phyloP scores from a whole-genome alignment of 2,329 filamentous ascomycete genomes.

The Botrytis byssoidea region DNA sequence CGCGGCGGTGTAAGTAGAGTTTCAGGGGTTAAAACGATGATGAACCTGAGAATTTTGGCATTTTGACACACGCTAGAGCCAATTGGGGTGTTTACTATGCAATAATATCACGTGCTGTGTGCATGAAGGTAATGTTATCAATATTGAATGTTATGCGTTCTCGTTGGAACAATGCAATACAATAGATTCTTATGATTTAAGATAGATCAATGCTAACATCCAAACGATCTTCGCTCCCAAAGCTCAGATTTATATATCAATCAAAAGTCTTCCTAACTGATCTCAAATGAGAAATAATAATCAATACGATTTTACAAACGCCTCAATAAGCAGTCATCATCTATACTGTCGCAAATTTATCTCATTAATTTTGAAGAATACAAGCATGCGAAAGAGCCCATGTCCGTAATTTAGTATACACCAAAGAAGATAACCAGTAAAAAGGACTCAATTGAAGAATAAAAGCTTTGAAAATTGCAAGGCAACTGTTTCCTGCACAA shows the following conservation, averaged over 20 bases:
- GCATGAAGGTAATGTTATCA: neutral
- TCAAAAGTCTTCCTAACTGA: too few species aligned
- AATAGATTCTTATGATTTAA: neutral
- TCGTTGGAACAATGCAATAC: neutral
- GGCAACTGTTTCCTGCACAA: constrained; percentile 6
- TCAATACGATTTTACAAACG: neutral
- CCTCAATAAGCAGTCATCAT: neutral
- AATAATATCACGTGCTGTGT: neutral
- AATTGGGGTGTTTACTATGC: neutral
- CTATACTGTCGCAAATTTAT: neutral
- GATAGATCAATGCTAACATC: neutral
- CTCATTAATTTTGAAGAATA: constrained; percentile 15
- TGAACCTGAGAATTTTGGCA: neutral
- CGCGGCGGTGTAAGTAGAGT: constrained; percentile 12
- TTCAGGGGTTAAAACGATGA: neutral
- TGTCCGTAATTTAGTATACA: constrained; percentile 16
- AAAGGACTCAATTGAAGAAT: neutral
- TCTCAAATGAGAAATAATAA: neutral
- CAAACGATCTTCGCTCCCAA: neutral
- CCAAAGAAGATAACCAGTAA: constrained; percentile 9
- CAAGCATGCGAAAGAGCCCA: neutral
- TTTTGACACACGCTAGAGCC: neutral
- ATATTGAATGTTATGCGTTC: neutral
- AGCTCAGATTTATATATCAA: neutral
- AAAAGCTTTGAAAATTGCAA: neutral